Conservation (phyloP, 345 rosid species). For the Pistacia vera region DNA sequence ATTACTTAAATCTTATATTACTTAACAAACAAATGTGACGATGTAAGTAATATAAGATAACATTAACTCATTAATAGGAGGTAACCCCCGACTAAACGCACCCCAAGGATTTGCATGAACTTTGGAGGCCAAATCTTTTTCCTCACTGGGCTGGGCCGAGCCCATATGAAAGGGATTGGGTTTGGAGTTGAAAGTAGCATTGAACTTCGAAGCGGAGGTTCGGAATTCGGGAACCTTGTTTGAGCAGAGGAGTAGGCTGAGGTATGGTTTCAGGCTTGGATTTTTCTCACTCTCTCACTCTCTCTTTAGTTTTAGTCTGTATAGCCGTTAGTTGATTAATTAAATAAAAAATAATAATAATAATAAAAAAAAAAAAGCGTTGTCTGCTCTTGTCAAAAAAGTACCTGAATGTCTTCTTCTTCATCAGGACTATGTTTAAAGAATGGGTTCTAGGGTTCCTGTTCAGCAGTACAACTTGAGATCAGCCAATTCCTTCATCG, state of each 20-base stretch:
- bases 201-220: constrained; percentile 34
- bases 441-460: constrained; percentile 83
- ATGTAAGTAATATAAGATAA: too few relatives aligned
- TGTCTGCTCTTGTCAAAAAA: neutral
- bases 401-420: constrained; percentile 5
- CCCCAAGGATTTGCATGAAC: too few relatives aligned
- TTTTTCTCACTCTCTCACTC: neutral
- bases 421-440: neutral
- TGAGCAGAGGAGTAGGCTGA: constrained; percentile 29
- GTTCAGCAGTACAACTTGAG: constrained; percentile 70
- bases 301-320: constrained; percentile 11
- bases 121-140: too few relatives aligned
- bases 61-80: too few relatives aligned
- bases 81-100: too few relatives aligned
- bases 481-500: constrained; percentile 63
- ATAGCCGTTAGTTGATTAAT: constrained; percentile 42
- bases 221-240: constrained; percentile 29
- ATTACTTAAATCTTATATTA: too few relatives aligned
- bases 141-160: too few relatives aligned
- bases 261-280: constrained; percentile 62
- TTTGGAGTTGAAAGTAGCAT: too few relatives aligned
- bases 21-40: too few relatives aligned
- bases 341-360: neutral
- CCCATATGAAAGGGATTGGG: too few relatives aligned
- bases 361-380: neutral